Conservation (phyloP, 257 asterid genomes). For the Coffea eugenioides region DNA sequence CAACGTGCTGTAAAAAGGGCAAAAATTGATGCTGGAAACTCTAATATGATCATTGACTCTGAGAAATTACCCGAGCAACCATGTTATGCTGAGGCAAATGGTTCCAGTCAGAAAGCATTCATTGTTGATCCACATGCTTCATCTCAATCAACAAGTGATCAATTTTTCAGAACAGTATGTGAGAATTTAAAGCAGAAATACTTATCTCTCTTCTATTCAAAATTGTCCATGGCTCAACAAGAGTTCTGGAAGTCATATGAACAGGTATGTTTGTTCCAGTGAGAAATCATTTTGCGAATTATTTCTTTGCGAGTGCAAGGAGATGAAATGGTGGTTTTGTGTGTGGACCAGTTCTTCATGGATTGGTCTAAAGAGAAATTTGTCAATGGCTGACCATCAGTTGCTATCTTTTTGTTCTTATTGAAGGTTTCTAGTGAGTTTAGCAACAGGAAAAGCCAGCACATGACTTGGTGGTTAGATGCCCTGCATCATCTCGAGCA, state of each 20-base stretch:
- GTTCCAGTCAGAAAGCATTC: conserved; percentile 25
- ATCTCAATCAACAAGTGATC: conserved; percentile 29
- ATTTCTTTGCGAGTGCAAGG: not conserved
- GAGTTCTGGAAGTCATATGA: conserved; percentile 74
- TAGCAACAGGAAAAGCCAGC: conserved; percentile 49
- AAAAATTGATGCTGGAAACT: conserved; percentile 28
- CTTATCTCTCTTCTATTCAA: conserved; percentile 62
- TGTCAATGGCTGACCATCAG: not conserved
- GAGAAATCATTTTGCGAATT: not conserved
- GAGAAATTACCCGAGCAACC: conserved; percentile 33
- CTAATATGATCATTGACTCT: conserved; percentile 24
- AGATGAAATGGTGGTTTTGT: not conserved
- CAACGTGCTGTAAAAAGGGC: conserved; percentile 32
- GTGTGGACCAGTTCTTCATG: not conserved
- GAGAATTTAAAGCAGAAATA: conserved; percentile 68
- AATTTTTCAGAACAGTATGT: conserved; percentile 46
- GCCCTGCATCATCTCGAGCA: conserved; percentile 78
- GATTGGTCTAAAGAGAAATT: not conserved
- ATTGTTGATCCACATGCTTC: conserved; percentile 30
- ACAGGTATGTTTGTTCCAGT: conserved; percentile 58
- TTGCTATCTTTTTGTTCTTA: conserved; percentile 6
- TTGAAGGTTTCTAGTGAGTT: conserved; percentile 61
- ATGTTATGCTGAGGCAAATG: conserved; percentile 25
- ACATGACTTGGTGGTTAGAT: conserved; percentile 84
- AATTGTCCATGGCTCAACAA: conserved; percentile 63